These are phyloP conservation scores for Geum urbanum DNA, from an alignment of 306 rosid species.

Conservation along the genomic window DNA sequence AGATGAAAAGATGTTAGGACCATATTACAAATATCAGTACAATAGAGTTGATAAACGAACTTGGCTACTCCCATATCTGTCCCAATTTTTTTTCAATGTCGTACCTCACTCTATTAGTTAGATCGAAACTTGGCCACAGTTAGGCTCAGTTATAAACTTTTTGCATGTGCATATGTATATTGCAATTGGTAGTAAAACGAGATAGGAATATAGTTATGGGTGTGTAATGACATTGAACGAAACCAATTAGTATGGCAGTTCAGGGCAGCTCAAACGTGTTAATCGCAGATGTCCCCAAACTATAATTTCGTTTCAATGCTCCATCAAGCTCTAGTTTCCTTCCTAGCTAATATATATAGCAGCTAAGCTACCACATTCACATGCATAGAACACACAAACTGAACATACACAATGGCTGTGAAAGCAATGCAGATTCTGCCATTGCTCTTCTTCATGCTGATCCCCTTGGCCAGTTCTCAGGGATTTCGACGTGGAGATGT, in stretches of 20 bases:
- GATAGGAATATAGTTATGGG: not conserved
- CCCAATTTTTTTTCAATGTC: too few species aligned
- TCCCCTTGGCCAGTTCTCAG: conserved; percentile 7
- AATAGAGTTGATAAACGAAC: too few species aligned
- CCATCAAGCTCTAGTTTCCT: not conserved
- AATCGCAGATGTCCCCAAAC: conserved; percentile 9
- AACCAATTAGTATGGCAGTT: conserved; percentile 26
- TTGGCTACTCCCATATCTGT: too few species aligned
- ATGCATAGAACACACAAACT: not conserved
- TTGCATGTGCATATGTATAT: conserved; percentile 4
- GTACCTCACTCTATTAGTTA: too few species aligned
- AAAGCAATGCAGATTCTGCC: conserved; percentile 16
- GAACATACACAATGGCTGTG: not conserved
- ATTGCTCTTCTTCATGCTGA: conserved; percentile 4
- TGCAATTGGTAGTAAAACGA: not conserved
- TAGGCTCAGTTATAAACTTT: too few species aligned
- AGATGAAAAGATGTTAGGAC: too few species aligned
- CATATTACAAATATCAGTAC: too few species aligned
- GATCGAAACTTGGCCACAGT: too few species aligned
- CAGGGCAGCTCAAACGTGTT: conserved; percentile 24
- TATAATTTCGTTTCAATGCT: conserved; percentile 10
- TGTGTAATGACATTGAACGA: not conserved
- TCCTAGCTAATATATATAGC: not conserved
- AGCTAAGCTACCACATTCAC: not conserved
- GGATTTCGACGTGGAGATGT: not conserved